Base-by-base conservation (phyloP, 768 basidiomycete genomes). In the Podaxis sp. region DNA sequence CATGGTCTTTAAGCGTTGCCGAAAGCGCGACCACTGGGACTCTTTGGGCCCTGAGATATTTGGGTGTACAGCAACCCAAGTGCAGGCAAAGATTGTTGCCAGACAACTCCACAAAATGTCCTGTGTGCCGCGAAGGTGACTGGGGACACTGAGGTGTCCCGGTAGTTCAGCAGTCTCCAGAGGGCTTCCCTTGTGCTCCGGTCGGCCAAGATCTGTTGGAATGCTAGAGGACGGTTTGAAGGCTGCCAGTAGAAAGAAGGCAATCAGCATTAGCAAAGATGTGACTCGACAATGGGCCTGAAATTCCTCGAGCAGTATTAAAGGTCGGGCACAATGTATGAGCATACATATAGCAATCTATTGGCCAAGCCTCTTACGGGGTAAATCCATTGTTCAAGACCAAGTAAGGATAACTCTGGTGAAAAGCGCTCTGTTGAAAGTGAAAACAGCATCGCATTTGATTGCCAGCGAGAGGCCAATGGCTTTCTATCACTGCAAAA, bases 61-160 rank as follows among this genome's bases (percentile, higher is more conserved):
- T 13, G 66, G 69, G 52, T 70, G 69, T 17, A 67, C 66, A 0
- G 69, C 65, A 9, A 70, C 60, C 69, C 69, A 70, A 1, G 67
- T 67, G 54, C 66, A 70, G 0, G 65, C 64, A 13, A 68, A 67
- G 9, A 68, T 66, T 3, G 69, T 70, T 0, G 64, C 47, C 5
- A 68, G 38, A 36, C 66, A 70, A 19, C 66, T 64, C 66, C 60
- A 67, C 5, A 70, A 24, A 38, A 70, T 65, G 19, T 70, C 64
- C 9, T 57, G 56, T 8, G 38, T 15, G 38, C 8, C 49, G 3
- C 67, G 65, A 47, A 3, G 8, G 11, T 17, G 27, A 22, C 19
- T 11, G 11, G 27, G 57, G 33, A 53, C 4, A 12, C 1, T 55
- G 7, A 43, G 2, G 5, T 22, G 17, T 49, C 8, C 25, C 49